Base-by-base conservation (phyloP, 1,139 yeast genomes). In the Kluyveromyces sp. region DNA sequence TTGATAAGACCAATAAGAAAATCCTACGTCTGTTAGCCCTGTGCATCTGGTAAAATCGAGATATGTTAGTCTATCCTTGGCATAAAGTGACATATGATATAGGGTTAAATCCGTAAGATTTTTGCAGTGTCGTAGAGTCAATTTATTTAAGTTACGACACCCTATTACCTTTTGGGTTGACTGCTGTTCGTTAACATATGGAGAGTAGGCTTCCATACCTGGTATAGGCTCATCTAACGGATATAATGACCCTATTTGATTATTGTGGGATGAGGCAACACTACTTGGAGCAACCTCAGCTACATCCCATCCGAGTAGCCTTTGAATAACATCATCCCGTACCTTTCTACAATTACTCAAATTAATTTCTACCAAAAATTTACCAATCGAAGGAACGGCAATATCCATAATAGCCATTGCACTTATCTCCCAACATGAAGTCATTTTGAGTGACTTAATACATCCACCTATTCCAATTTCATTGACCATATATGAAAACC, bases 371-470 rank as follows among this genome's bases (percentile, higher is more conserved):
- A 74, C 77, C 39, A 84, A 64, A 51, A 72, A 67, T 42, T 72
- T 69, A 2, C 89, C 89, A 36, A 81, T 79, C 51, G 77, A 74
- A 0, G 83, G 83, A 2, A 77, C 81, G 1, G 87, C 75, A 43
- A 84, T 64, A 60, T 84, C 92, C 86, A 83, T 81, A 27, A 84
- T 80, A 3, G 90, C 85, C 86, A 81, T 79, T 3, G 88, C 86
- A 51, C 83, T 77, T 6, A 83, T 78, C 54, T 82, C 87, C 92
- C 92, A 84, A 43, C 78, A 82, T 29, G 85, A 79, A 48, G 71
- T 73, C 87, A 84, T 81, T 50, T 72, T 73, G 44, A 84, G 66
- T 5, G 66, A 64, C 46, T 70, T 69, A 42, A 84, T 73, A 34
- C 71, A 70, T 5, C 89, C 89, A 39, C 79, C 64, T 54, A 79